phyloP scores from a whole-genome alignment of 2,329 filamentous ascomycete species.

The Botrytis medusae region DNA sequence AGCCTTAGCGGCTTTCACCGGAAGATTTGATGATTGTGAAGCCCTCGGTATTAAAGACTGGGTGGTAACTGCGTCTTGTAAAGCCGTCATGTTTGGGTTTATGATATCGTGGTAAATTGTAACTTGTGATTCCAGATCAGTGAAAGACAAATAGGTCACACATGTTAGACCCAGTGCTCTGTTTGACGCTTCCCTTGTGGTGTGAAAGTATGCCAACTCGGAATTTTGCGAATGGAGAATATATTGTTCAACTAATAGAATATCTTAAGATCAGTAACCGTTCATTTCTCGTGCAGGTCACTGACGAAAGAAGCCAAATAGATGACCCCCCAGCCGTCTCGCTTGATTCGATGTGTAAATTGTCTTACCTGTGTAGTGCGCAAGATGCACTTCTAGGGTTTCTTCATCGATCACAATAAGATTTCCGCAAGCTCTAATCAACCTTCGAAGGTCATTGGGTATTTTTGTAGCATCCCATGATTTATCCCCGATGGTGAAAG shows the following conservation, averaged over 20 bases:
- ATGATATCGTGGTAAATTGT: background rate
- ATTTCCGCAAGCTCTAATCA: slow-evolving; percentile 5
- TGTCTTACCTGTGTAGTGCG: background rate
- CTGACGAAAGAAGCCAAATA: background rate
- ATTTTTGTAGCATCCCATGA: slow-evolving; percentile 2
- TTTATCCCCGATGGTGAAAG: background rate
- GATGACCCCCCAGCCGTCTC: background rate
- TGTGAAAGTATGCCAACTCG: background rate
- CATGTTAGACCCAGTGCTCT: background rate
- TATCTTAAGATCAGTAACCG: background rate
- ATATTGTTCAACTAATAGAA: background rate
- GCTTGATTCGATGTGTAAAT: background rate
- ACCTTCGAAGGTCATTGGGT: slow-evolving; percentile 12
- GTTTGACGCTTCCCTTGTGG: background rate
- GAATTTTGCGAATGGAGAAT: background rate
- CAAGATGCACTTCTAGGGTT: background rate
- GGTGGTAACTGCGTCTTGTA: background rate
- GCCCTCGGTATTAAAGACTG: background rate
- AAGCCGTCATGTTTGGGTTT: fast-evolving
- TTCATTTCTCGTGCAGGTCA: fast-evolving
- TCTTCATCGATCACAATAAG: slow-evolving; percentile 2
- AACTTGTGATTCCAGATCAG: background rate
- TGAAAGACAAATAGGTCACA: background rate
- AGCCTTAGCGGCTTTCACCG: background rate
- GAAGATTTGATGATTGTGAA: background rate